Conservation (phyloP, 2,329 filamentous ascomycete species). For the Epicoccum sorghinum region DNA sequence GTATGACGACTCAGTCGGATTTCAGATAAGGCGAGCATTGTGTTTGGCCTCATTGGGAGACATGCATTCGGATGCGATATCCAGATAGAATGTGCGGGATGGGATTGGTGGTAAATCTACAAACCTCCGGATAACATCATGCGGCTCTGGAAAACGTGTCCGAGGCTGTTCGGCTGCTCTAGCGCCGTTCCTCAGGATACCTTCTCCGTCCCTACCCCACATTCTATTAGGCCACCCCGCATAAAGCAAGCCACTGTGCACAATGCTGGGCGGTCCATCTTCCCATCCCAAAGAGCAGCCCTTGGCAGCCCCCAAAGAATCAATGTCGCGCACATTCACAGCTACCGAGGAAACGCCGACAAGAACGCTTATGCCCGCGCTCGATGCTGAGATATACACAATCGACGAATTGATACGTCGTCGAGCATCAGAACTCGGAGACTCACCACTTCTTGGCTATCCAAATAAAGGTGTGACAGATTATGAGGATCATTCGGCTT, state of each 20-base stretch:
- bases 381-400: conserved; percentile 23
- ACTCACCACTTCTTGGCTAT: conserved; percentile 30
- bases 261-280: conserved; percentile 10
- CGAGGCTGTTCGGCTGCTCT: conserved; percentile 2
- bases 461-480: conserved; percentile 31
- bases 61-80: not conserved
- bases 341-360: conserved; percentile 10
- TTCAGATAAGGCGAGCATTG: not conserved
- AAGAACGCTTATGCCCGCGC: conserved; percentile 7
- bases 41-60: not conserved
- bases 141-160: conserved; percentile 17
- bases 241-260: conserved; percentile 16
- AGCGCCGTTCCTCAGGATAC: conserved; percentile 7
- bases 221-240: conserved; percentile 11
- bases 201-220: conserved; percentile 12
- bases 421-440: conserved; percentile 24
- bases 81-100: not conserved
- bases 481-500: conserved; percentile 34
- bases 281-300: not conserved
- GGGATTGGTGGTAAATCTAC: conserved; percentile 18
- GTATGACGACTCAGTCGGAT: not conserved
- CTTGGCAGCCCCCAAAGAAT: not conserved
- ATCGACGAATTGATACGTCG: conserved; percentile 35
- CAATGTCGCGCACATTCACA: conserved; percentile 22
- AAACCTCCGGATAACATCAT: conserved; percentile 8